Evolutionary conservation across 2,329 filamentous ascomycete genomes (phyloP).

Genomic region (Byssochlamys sp.): DNA sequence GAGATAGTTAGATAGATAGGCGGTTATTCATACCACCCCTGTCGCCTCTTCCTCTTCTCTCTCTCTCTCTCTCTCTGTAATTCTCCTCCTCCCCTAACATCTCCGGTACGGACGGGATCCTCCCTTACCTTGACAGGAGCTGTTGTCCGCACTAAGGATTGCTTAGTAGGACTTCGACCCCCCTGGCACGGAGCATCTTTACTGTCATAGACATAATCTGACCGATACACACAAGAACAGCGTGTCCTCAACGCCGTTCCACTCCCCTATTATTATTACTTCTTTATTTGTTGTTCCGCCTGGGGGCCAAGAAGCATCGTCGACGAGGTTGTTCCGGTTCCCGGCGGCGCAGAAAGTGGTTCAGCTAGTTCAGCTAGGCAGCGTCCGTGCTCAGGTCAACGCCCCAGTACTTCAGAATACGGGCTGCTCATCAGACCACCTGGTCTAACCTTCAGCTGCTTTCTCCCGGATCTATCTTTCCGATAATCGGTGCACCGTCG

Average conservation of each 20-base stretch:
- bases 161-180: neutral
- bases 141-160: neutral
- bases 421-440: conserved; percentile 1
- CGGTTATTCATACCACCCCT: no score
- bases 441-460: neutral
- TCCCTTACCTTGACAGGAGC: neutral
- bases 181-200: neutral
- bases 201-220: neutral
- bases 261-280: neutral
- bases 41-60: no score
- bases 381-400: neutral
- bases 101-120: neutral
- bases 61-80: no score
- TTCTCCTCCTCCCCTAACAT: no score
- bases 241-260: neutral
- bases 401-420: neutral
- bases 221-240: neutral
- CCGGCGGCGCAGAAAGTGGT: neutral
- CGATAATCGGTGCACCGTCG: neutral
- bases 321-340: neutral
- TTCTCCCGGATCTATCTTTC: neutral
- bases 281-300: neutral
- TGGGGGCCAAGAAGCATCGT: neutral
- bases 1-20: no score
- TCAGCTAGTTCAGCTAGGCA: neutral